Conservation (phyloP, 2,329 filamentous ascomycete species). For the Ascochyta lentis region DNA sequence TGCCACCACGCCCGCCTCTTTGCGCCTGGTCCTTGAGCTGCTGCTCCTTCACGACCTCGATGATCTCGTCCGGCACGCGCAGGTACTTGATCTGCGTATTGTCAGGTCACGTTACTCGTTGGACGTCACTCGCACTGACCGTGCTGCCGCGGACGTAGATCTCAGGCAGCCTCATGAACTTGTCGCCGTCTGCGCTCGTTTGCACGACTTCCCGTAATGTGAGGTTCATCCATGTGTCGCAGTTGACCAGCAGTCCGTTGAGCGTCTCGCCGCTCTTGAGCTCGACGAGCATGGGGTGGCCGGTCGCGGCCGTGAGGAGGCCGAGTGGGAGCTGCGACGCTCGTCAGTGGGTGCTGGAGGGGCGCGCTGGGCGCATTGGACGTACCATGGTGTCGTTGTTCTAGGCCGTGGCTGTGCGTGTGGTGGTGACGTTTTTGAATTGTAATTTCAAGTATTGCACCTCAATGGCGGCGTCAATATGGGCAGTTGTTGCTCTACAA, state of each 20-base stretch:
- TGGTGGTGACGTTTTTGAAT: background rate
- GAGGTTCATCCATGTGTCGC: conserved; percentile 99
- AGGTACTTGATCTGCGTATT: conserved; percentile 89
- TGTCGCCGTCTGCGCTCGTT: conserved; percentile 92
- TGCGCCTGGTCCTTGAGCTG: conserved; percentile 72
- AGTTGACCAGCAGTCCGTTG: conserved; percentile 93
- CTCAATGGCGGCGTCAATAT: background rate
- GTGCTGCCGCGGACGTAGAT: conserved; percentile 98
- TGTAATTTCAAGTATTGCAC: background rate
- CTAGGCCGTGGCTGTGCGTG: background rate
- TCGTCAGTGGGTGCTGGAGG: conserved; percentile 9
- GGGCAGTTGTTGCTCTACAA: background rate
- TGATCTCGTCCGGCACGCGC: conserved; percentile 93
- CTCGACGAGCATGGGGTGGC: conserved; percentile 97
- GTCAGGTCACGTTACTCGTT: conserved; percentile 3
- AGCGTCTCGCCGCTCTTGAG: conserved; percentile 97
- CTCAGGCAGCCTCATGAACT: conserved; percentile 89
- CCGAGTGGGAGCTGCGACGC: conserved; percentile 67
- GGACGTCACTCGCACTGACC: conserved; percentile 63
- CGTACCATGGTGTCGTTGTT: conserved; percentile 32
- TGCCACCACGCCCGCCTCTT: conserved; percentile 70
- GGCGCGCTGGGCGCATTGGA: conserved; percentile 10
- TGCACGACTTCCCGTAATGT: conserved; percentile 97
- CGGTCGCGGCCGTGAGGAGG: conserved; percentile 92
- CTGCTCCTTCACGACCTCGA: conserved; percentile 91